Evolutionary conservation across 2,329 filamentous ascomycete species (phyloP).

Genomic region (Pseudogymnoascus verrucosus): DNA sequence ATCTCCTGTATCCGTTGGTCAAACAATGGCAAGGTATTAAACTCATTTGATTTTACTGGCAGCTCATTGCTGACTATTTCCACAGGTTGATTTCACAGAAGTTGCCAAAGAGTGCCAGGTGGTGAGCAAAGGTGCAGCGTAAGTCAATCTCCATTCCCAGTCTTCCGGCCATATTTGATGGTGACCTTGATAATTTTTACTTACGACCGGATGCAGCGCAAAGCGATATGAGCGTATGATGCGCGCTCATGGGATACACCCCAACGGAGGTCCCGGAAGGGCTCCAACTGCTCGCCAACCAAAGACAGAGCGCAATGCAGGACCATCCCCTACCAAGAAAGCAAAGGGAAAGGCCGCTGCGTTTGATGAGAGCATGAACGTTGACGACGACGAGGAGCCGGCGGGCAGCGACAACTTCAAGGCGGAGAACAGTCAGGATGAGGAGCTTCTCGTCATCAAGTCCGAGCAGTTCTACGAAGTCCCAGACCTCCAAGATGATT

Average conservation of each 20-base stretch:
- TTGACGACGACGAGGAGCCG: constrained; percentile 10
- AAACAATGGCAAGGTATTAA: constrained; percentile 48
- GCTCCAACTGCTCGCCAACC: constrained; percentile 15
- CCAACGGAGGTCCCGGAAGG: constrained; percentile 22
- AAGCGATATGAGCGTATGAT: constrained; percentile 62
- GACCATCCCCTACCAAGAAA: constrained; percentile 18
- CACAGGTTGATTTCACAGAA: constrained; percentile 54
- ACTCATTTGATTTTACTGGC: not conserved
- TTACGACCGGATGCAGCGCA: constrained; percentile 36
- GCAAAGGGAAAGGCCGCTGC: constrained; percentile 20
- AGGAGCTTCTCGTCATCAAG: not conserved
- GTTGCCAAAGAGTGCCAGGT: constrained; percentile 59
- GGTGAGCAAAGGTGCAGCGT: constrained; percentile 61
- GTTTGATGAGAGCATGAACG: constrained; percentile 17
- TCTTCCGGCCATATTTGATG: not conserved
- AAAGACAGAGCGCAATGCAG: constrained; percentile 14
- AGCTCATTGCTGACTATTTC: not conserved
- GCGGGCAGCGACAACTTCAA: not conserved
- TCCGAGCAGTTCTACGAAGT: not conserved
- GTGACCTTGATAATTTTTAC: not conserved
- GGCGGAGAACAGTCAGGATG: not conserved
- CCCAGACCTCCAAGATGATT: not conserved
- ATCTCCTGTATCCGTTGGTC: constrained; percentile 57
- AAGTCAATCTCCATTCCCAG: constrained; percentile 31
- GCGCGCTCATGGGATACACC: constrained; percentile 45